Base-by-base conservation (phyloP, 2,329 filamentous ascomycete species). In the Neopestalotiopsis sp. region DNA sequence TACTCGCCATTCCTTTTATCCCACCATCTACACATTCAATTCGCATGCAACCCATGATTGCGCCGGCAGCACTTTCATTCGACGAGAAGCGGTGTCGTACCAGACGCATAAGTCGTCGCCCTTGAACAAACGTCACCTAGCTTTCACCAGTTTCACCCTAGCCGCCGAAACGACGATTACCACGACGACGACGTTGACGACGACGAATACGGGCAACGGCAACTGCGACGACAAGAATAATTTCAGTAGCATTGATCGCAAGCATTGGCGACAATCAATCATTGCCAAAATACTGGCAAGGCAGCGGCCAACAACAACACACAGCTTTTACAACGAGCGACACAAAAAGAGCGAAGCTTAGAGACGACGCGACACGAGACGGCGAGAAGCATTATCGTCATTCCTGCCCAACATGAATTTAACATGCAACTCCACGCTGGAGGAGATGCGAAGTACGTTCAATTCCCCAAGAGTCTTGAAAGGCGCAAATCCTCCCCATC, bases 351-450 rank as follows among this genome's bases (percentile, higher is more conserved):
- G 17, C 24, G 30, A 7, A 59, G 34, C 4, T 2, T 28, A 34
- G 9, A 34, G 57, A 59, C 24, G 14, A n/a, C 34, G 20, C 40
- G 61, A 34, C 38, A 49, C 28, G 45, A 53, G 61, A 64, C 61
- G 61, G 45, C 38, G 13, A 24, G 34, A 45, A 12, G n/a, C 20
- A 64, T 12, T 14, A 32, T 28, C 61, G 40, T 32, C 61, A 38
- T 40, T 64, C 40, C 40, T 20, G 14, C 34, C n/a, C 61, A 67
- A 59, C 24, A 67, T 67, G 66, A 79, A 78, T 72, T 71, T 75
- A 73, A 79, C 76, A 74, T 79, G 77, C 65, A 79, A 79, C 73
- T 77, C 77, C 49, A 79, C 77, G 57, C 66, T 79, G 75, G 77
- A 79, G 74, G 75, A 78, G 12, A 71, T 78, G 75, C 73, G 74